These are phyloP conservation scores for Fusarium burgessii DNA, from an alignment of 2,329 filamentous ascomycete species.

Conservation along the genomic window DNA sequence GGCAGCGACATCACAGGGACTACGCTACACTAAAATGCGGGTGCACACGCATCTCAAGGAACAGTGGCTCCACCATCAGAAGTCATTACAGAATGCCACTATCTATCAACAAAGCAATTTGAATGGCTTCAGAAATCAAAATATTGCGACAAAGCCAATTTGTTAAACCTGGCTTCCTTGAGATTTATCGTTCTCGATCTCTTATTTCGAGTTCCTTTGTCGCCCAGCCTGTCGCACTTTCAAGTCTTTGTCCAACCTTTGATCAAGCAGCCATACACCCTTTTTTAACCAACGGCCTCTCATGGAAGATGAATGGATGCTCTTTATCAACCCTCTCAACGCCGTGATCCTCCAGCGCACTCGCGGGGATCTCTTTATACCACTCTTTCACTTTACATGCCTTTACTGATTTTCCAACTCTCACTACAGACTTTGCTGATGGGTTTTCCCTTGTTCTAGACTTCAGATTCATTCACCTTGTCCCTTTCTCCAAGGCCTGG, in stretches of 20 bases:
- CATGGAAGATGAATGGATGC: slow-evolving; percentile 19
- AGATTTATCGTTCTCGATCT: slow-evolving; percentile 17
- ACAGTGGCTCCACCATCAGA: slow-evolving; percentile 41
- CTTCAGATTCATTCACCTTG: slow-evolving; percentile 40
- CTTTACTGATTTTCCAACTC: neutral
- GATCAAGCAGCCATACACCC: slow-evolving; percentile 20
- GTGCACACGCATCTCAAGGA: slow-evolving; percentile 38
- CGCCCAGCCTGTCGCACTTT: slow-evolving; percentile 20
- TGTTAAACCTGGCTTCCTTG: slow-evolving; percentile 33
- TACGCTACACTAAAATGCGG: slow-evolving; percentile 40
- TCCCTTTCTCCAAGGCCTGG: slow-evolving; percentile 25
- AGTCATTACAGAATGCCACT: slow-evolving; percentile 36
- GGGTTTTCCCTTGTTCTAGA: slow-evolving; percentile 31
- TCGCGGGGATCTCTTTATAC: neutral
- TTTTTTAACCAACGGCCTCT: slow-evolving; percentile 15
- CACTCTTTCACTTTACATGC: slow-evolving; percentile 1
- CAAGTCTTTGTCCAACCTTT: slow-evolving; percentile 43
- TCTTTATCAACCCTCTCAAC: slow-evolving; percentile 24
- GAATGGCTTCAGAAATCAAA: slow-evolving; percentile 25
- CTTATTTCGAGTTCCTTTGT: slow-evolving; percentile 34
- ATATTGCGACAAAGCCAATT: slow-evolving; percentile 34
- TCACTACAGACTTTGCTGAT: slow-evolving; percentile 42
- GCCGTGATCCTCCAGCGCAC: slow-evolving; percentile 8
- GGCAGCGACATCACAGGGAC: slow-evolving; percentile 42
- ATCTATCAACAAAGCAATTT: slow-evolving; percentile 32